Base-by-base conservation (phyloP, 1,284 basidiomycete genomes). In the Melampsora abietis-canadensis region DNA sequence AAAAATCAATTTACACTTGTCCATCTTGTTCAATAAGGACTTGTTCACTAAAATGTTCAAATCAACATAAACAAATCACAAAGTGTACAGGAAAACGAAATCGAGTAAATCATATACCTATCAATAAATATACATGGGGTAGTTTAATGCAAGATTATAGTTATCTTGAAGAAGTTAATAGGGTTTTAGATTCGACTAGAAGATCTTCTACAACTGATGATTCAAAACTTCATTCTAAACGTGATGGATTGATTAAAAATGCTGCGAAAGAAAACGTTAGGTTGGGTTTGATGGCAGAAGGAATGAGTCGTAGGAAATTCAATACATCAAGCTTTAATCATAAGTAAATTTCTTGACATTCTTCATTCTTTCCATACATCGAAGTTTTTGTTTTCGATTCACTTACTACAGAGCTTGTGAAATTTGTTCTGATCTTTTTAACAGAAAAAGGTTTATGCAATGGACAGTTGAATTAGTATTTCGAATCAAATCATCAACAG, bases 51-150 rank as follows among this genome's bases (percentile, higher is more conserved):
- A 19, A 27, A 2, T 75, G 72, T 30, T 75, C 72, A 15, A 66
- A 63, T 34, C 24, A 51, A 24, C 72, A 75, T 46, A 75, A 75
- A 24, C 8, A 14, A 19, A 30, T 14, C 2, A 37, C 10, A 30
- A 37, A 34, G 21, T 75, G 72, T 63, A 59, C 54, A 14, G 72
- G 72, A 17, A 67, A 75, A 75, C 51, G 72, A 7, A 67, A 67
- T 47, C 57, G 65, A 31, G 64, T 62, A 15, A 54, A 61, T n/a
- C 46, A 47, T 44, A 44, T 75, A 7, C 64, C 57, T 2, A 51
- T 75, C 8, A 75, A 75, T 27, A 12, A 75, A 21, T 75, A 75
- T 46, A 47, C 72, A 4, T 75, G 72, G 72, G 72, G 72, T 37
- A 51, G 21, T 17, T 64, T 75, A 12, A 75, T 75, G 72, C 54